Evolutionary conservation across 75 land plant genomes (phyloP), one percentile per base, ranked within the genome.

Genomic region (Larix kaempferi): DNA sequence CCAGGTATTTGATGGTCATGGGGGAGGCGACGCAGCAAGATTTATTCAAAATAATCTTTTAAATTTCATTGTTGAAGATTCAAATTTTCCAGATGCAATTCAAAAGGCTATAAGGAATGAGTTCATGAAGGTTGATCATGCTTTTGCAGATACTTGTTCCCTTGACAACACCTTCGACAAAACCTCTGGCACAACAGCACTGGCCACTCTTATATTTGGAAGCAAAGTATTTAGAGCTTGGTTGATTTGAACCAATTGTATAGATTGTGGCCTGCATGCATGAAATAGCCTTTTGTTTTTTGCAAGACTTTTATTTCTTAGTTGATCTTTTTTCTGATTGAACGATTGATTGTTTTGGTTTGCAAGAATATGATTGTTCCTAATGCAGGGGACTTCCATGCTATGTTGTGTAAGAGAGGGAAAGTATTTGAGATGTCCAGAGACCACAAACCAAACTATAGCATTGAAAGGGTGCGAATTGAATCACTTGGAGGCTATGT

Each of bases 1-100:
- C 52, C 79, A 93, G 95, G 95, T 93, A 29, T 93, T 93, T 89
- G 95, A 93, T 86, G 95, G 95, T 33, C 95, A 93, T 79, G 91
- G 88, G 8, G 95, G 95, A 37, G 83, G 78, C 13, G 95, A 91
- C 82, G 95, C 95, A 29, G 95, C 95, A 57, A 71, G 74, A 8
- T 93, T 85, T 79, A 83, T 89, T 29, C 81, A 84, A 61, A 88
- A 85, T 37, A 87, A 93, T 77, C 76, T 91, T 78, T 79, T 93
- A 16, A 87, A 62, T 11, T 87, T 75, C 60, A 89, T 93, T 64
- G 78, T 89, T 29, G 88, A 85, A 66, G 95, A 93, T 81, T 79
- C 77, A 10, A 57, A 91, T 76, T 93, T 89, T 66, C 91, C 94
- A 54, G 41, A 37, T 14, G 75, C 85, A 64, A 63, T 87, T 49